These are phyloP conservation scores for Ophiocordyceps camponoti-rufipedis DNA, from an alignment of 2,329 filamentous ascomycete genomes.

Conservation along the genomic window DNA sequence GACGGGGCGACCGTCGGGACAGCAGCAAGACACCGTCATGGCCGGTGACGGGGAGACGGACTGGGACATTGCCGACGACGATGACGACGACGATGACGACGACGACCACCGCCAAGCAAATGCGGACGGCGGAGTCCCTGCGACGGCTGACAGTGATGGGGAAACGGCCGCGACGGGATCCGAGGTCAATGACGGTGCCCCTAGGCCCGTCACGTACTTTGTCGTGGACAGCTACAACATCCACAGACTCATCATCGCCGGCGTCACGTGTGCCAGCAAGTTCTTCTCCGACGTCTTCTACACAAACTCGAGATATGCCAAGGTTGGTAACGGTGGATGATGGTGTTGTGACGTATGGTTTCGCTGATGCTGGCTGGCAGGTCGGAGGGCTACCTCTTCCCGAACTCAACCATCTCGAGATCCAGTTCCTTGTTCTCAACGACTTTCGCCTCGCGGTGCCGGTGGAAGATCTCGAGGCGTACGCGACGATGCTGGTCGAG, in stretches of 20 bases:
- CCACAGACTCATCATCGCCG: slow-evolving; percentile 86
- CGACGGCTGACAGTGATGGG: no score
- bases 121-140: no score
- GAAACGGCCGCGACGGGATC: background rate
- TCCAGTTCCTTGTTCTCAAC: slow-evolving; percentile 89
- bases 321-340: slow-evolving; percentile 37
- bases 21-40: slow-evolving; percentile 13
- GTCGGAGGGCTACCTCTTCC: slow-evolving; percentile 83
- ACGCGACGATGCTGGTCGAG: slow-evolving; percentile 95
- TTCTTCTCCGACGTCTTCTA: slow-evolving; percentile 99
- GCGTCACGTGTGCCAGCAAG: slow-evolving; percentile 95
- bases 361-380: slow-evolving; percentile 28
- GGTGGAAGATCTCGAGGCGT: slow-evolving; percentile 89
- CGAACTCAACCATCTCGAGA: slow-evolving; percentile 87
- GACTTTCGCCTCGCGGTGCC: slow-evolving; percentile 88
- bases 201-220: slow-evolving; percentile 42
- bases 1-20: slow-evolving; percentile 15
- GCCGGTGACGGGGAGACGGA: slow-evolving; percentile 20
- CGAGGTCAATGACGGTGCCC: slow-evolving; percentile 7
- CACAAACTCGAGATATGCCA: slow-evolving; percentile 96
- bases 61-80: slow-evolving; percentile 31
- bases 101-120: slow-evolving; percentile 5
- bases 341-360: background rate
- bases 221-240: slow-evolving; percentile 99
- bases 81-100: slow-evolving; percentile 18